Evolutionary conservation across 495 filamentous ascomycete genomes (phyloP).

Genomic region (Podospora conica): DNA sequence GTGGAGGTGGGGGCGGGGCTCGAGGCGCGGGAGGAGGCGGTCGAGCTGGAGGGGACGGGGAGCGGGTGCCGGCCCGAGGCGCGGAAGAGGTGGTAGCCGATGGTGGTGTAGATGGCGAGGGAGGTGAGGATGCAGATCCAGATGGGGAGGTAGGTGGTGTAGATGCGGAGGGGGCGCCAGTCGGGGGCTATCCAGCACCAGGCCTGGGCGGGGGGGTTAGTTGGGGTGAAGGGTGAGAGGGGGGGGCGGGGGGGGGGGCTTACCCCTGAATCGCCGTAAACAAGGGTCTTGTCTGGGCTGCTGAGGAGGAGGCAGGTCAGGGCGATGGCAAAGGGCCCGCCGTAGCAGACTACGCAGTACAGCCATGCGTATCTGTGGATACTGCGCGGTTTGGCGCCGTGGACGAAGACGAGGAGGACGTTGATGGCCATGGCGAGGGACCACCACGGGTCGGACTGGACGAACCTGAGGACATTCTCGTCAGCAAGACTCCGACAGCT

Average conservation of each 20-base stretch:
- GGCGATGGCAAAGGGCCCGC: conserved; percentile 61
- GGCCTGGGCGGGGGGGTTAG: conserved; percentile 31
- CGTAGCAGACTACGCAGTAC: conserved; percentile 68
- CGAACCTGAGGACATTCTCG: conserved; percentile 34
- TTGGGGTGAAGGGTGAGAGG: not conserved
- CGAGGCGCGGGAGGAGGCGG: not conserved
- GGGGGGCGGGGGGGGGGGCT: not conserved
- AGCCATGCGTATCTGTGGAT: conserved; percentile 61
- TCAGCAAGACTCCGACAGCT: not conserved
- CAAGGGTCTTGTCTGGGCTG: conserved; percentile 32
- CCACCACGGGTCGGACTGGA: conserved; percentile 52
- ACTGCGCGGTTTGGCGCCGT: conserved; percentile 55
- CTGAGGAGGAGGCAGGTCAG: conserved; percentile 56
- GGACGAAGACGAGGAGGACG: conserved; percentile 77
- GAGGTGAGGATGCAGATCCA: conserved; percentile 65
- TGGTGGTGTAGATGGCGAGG: conserved; percentile 58
- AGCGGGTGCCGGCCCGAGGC: not conserved
- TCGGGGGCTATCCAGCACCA: conserved; percentile 72
- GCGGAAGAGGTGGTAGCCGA: conserved; percentile 57
- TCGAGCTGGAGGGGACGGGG: not conserved
- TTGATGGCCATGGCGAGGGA: conserved; percentile 77
- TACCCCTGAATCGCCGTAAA: conserved; percentile 64
- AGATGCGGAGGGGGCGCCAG: conserved; percentile 64
- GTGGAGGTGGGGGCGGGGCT: not conserved
- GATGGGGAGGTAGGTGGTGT: conserved; percentile 67